Percentiles rank a stretch among this genome's conserved stretches.
phyloP scores from a whole-genome alignment of 1,139 yeast species.

The Candida frijolesensis region DNA sequence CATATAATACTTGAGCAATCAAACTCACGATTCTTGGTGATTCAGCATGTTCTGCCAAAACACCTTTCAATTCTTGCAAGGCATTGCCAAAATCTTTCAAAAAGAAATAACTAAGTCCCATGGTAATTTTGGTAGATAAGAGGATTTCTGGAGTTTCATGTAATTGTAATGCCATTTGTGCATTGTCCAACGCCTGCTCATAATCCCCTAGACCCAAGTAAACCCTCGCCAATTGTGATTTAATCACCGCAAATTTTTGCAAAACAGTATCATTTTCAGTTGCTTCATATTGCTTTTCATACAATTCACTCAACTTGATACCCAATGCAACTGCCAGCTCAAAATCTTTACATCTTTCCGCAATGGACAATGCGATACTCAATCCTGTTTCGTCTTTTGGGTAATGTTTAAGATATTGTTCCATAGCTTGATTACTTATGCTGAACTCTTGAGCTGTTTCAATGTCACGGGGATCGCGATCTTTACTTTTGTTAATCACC shows the following conservation, averaged over 20 bases:
- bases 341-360: constrained; percentile 74
- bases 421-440: constrained; percentile 71
- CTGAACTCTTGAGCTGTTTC: constrained; percentile 66
- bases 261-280: constrained; percentile 52
- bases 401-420: constrained; percentile 64
- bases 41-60: constrained; percentile 50
- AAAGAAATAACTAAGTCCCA: constrained; percentile 73
- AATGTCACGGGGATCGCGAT: constrained; percentile 52
- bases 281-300: constrained; percentile 63
- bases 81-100: constrained; percentile 62
- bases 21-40: constrained; percentile 67
- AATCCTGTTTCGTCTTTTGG: constrained; percentile 70
- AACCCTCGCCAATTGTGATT: constrained; percentile 71
- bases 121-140: constrained; percentile 65
- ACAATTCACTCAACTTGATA: constrained; percentile 42
- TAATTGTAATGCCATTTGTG: constrained; percentile 58
- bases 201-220: constrained; percentile 61
- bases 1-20: constrained; percentile 78
- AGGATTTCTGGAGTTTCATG: constrained; percentile 18
- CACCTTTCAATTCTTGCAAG: constrained; percentile 62
- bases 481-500: constrained; percentile 47
- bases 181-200: constrained; percentile 59
- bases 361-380: constrained; percentile 54
- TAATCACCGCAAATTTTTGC: constrained; percentile 56
- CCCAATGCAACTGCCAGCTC: constrained; percentile 54